These are phyloP conservation scores for Fusarium clavum DNA, from an alignment of 2,329 filamentous ascomycete species.

Conservation along the genomic window DNA sequence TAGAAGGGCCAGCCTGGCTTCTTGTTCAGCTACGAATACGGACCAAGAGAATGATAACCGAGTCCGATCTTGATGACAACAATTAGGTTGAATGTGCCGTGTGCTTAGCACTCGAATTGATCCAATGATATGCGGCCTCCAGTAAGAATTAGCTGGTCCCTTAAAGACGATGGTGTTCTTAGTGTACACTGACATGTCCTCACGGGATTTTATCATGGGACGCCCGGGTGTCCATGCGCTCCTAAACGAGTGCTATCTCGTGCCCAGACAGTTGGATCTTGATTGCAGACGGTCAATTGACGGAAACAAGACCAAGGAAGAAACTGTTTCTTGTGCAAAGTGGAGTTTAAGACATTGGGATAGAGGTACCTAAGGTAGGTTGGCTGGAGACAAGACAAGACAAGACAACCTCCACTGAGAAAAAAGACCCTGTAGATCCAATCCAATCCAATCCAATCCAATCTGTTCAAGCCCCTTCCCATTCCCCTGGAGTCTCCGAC, in stretches of 20 bases:
- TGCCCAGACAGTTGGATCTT: constrained; percentile 23
- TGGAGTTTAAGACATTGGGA: constrained; percentile 32
- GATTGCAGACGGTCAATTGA: background rate
- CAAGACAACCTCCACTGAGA: constrained; percentile 25
- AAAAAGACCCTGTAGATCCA: constrained; percentile 44
- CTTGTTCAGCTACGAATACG: constrained; percentile 10
- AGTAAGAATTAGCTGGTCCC: constrained; percentile 12
- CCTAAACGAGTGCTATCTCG: constrained; percentile 9
- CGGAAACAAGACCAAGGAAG: constrained; percentile 9
- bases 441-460: constrained; percentile 31
- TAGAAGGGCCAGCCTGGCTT: constrained; percentile 27
- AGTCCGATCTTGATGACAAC: background rate
- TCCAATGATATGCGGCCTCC: constrained; percentile 6
- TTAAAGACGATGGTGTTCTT: constrained; percentile 19
- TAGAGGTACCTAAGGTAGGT: background rate
- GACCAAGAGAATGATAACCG: background rate
- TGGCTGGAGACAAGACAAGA: constrained; percentile 23
- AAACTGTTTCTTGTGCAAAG: constrained; percentile 15
- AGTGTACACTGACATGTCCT: constrained; percentile 14
- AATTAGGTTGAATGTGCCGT: background rate
- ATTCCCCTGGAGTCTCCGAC: constrained; percentile 27
- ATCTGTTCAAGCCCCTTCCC: constrained; percentile 17
- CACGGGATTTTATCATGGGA: constrained; percentile 36
- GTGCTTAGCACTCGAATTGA: constrained; percentile 7
- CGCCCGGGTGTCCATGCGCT: constrained; percentile 24